Percentiles rank a stretch among this genome's conserved stretches.
phyloP scores from a whole-genome alignment of 2,329 filamentous ascomycete species.

The Sarocladium oryzae region DNA sequence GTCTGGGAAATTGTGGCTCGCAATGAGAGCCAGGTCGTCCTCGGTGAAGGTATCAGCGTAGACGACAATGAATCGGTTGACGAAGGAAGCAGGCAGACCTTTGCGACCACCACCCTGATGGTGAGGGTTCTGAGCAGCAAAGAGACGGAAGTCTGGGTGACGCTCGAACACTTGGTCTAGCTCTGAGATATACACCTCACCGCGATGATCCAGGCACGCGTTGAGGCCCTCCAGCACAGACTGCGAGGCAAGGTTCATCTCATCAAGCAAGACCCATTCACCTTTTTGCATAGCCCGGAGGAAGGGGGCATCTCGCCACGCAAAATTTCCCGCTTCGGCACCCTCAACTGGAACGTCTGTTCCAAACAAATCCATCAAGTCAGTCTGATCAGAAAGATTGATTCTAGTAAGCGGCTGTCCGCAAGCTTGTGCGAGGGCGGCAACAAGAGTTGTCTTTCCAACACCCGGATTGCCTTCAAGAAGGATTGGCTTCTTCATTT shows the following conservation, averaged over 20 bases:
- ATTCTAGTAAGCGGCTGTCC: slow-evolving; percentile 84
- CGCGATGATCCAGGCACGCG: slow-evolving; percentile 91
- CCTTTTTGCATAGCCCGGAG: slow-evolving; percentile 93
- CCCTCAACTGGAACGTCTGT: slow-evolving; percentile 94
- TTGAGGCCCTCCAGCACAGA: slow-evolving; percentile 95
- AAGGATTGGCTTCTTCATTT: slow-evolving; percentile 83
- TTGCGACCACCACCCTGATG: slow-evolving; percentile 95
- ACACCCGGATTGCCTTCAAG: slow-evolving; percentile 97
- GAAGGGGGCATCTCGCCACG: slow-evolving; percentile 94
- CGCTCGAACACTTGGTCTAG: slow-evolving; percentile 89
- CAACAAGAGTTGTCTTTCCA: slow-evolving; percentile 90
- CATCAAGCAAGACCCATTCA: slow-evolving; percentile 93
- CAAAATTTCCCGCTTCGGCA: slow-evolving; percentile 83
- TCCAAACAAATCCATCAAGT: slow-evolving; percentile 94
- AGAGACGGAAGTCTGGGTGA: slow-evolving; percentile 86
- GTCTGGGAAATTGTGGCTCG: slow-evolving; percentile 65
- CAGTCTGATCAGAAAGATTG: slow-evolving; percentile 96
- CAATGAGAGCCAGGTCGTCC: slow-evolving; percentile 77
- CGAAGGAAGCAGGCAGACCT: slow-evolving; percentile 88
- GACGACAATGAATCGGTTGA: slow-evolving; percentile 96
- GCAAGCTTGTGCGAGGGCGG: slow-evolving; percentile 72
- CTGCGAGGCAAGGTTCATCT: slow-evolving; percentile 98
- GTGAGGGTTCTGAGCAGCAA: slow-evolving; percentile 95
- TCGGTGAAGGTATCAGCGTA: slow-evolving; percentile 87
- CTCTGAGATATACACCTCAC: slow-evolving; percentile 92